Conservation (phyloP, 805 yeast genomes). For the Myxozyma geophila region DNA sequence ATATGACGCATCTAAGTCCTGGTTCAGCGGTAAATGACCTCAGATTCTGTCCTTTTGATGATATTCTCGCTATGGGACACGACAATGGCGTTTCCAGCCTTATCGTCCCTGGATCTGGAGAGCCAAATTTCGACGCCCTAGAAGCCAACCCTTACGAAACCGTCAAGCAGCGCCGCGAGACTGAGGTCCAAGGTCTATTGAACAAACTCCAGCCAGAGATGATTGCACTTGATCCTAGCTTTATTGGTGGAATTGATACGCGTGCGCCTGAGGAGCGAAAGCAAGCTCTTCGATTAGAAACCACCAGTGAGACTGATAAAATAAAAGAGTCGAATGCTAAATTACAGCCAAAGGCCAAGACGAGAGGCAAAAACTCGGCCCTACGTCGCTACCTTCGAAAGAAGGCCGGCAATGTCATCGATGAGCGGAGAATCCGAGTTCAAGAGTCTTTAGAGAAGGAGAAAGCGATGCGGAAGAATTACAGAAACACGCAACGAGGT, state of each 20-base stretch:
- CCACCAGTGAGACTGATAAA: conserved; percentile 42
- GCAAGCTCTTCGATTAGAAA: conserved; percentile 55
- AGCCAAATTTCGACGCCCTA: conserved; percentile 93
- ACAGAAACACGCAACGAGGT: conserved; percentile 52
- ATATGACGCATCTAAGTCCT: conserved; percentile 86
- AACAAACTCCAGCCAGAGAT: conserved; percentile 92
- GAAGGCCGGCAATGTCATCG: conserved; percentile 82
- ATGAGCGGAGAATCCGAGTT: conserved; percentile 77
- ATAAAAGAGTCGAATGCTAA: conserved; percentile 55
- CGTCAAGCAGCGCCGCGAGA: conserved; percentile 88
- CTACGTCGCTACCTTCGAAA: conserved; percentile 79
- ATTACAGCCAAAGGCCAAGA: conserved; percentile 66
- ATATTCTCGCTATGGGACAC: conserved; percentile 90
- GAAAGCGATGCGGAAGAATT: conserved; percentile 67
- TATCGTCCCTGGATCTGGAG: conserved; percentile 96
- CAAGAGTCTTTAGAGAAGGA: conserved; percentile 76
- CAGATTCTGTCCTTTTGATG: conserved; percentile 91
- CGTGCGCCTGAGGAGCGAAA: conserved; percentile 66
- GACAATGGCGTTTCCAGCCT: conserved; percentile 76
- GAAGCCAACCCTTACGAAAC: conserved; percentile 93
- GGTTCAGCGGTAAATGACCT: conserved; percentile 71
- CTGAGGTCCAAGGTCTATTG: conserved; percentile 81
- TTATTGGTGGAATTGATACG: conserved; percentile 81
- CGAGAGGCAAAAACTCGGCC: conserved; percentile 80
- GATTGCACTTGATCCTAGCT: conserved; percentile 85